Base-by-base conservation (phyloP, 495 filamentous ascomycete genomes). In the Penicillium cosmopolitanum region DNA sequence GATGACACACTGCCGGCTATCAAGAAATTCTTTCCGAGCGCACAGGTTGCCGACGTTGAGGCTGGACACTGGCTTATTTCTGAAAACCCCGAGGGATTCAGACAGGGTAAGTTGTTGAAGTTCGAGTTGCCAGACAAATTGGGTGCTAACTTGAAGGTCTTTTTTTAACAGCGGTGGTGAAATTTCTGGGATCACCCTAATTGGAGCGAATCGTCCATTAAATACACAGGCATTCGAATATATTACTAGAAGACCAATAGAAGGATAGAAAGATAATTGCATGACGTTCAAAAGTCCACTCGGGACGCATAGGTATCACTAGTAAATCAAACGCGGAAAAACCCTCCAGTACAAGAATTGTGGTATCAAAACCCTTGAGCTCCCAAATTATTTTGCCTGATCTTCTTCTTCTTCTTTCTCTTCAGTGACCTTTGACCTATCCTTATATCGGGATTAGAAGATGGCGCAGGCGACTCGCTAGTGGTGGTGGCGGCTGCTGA, bases 41-140 rank as follows among this genome's bases (percentile, higher is more conserved):
- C 97, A 57, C 72, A 84, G 65, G 68, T 97, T 34, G 84, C 80
- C 13, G 93, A 97, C 77, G 83, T 97, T 35, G 90, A 97, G 18
- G 84, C 88, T 5, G 95, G 95, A 0, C 95, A 98, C 69, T 98
- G 95, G 95, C 78, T 98, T 0, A 94, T 96, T 63, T 91, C 90
- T 10, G 94, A 98, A 79, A 90, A 93, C 57, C 95, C 95, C 0
- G 89, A 95, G 69, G 88, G 78, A 3, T 98, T 98, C 68, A 82
- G 89, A 67, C 77, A 85, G 80, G 89, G 92, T 96, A 72, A 73
- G 85, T 71, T 12, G 55, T 44, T 34, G 54, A 25, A 35, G 12
- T 33, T 11, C 23, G 16, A 18, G 19, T 28, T 15, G 15, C 31
- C 9, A 11, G 40, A 9, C 31, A 23, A 13, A 25, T 12, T 0